These are phyloP conservation scores for Durusdinium trenchii DNA, from an alignment of 73 alveolate species.

Conservation along the genomic window DNA sequence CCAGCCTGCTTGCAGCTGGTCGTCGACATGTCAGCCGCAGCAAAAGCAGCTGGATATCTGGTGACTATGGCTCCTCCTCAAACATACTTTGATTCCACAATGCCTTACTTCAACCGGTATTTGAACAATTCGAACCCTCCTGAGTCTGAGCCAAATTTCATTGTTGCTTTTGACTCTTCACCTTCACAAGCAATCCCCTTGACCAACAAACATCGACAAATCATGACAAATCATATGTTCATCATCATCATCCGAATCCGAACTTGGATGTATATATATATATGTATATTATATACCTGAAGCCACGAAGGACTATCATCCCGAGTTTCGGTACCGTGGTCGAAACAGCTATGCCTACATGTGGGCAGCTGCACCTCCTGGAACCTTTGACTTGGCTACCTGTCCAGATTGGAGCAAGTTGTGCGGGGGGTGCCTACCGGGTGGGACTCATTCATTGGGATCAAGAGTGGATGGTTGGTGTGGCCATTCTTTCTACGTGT, in stretches of 20 bases:
- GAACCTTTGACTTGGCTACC: slow-evolving; percentile 39
- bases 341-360: slow-evolving; percentile 55
- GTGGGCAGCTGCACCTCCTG: slow-evolving; percentile 87
- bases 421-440: too few species aligned
- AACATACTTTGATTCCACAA: slow-evolving; percentile 7
- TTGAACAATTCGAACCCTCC: slow-evolving; percentile 62
- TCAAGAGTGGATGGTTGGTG: too few species aligned
- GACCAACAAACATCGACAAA: too few species aligned
- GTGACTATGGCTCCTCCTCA: slow-evolving; percentile 72
- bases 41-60: not conserved
- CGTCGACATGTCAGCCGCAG: slow-evolving; percentile 69
- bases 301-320: slow-evolving; percentile 29
- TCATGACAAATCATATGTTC: too few species aligned
- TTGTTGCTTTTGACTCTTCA: not conserved
- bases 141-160: not conserved
- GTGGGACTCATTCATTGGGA: too few species aligned
- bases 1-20: slow-evolving; percentile 20
- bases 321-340: slow-evolving; percentile 41
- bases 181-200: too few species aligned
- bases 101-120: slow-evolving; percentile 15
- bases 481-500: too few species aligned
- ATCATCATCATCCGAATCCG: not conserved
- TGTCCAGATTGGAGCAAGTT: too few species aligned
- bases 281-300: not conserved
- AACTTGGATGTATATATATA: not conserved